phyloP scores from a whole-genome alignment of 306 rosid species.

The Trifolium dubium region DNA sequence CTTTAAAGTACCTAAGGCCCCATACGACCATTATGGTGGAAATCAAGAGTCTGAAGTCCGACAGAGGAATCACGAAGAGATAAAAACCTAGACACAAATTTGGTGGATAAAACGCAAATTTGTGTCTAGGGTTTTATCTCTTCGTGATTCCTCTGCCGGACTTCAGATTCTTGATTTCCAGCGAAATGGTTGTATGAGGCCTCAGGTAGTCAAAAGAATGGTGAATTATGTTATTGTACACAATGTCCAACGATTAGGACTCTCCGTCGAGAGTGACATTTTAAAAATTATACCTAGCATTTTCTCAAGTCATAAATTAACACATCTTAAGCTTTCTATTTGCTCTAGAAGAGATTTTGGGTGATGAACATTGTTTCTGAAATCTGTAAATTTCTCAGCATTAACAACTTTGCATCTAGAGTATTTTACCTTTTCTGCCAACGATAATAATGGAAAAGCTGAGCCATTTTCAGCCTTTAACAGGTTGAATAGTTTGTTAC shows the following conservation, averaged over 20 bases:
- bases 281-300: no score
- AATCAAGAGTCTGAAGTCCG: no score
- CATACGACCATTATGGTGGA: no score
- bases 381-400: neutral
- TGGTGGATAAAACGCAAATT: no score
- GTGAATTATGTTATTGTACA: no score
- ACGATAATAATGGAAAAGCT: neutral
- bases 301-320: neutral
- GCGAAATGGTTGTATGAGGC: no score
- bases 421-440: neutral
- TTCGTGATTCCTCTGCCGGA: no score
- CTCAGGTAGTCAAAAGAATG: neutral
- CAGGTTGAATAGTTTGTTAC: neutral
- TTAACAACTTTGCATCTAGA: neutral
- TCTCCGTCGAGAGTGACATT: neutral
- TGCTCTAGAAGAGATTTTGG: neutral
- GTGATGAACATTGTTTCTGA: neutral
- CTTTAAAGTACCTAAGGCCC: neutral
- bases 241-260: no score
- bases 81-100: no score
- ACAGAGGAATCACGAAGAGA: no score
- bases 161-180: no score
- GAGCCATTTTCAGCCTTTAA: slow-evolving; percentile 1
- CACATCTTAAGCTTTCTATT: neutral
- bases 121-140: no score